Base-by-base conservation (phyloP, 2,329 filamentous ascomycete species). In the Hypoxylon sp. region DNA sequence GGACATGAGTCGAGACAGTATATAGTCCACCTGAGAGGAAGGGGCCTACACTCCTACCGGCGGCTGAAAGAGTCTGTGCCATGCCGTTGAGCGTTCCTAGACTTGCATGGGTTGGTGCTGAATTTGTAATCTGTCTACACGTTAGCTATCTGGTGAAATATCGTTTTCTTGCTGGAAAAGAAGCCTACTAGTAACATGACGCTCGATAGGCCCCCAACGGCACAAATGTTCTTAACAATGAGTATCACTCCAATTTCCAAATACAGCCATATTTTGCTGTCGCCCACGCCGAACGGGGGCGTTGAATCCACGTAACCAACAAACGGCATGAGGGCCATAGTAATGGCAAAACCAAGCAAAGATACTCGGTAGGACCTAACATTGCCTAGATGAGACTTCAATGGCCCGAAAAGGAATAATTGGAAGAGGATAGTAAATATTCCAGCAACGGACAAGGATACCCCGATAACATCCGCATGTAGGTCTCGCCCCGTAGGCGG, bases 31-130 rank as follows among this genome's bases (percentile, higher is more conserved):
- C 96, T 0, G 94, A 96, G 0, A 97, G 83, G 72, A 98, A 94
- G 0, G 96, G 96, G 0, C 96, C 96, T 0, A 94, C 87, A 47
- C 94, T 94, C 66, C 96, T 90, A 8, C 96, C 96, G 0, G 93
- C 93, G 0, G 96, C 96, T 0, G 94, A 97, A 0, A 99, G 88
- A 0, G 94, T 97, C 80, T 99, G 96, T 0, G 96, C 96, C 33
- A 98, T 87, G 9, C 96, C 96, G 76, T 99, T 98, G 26, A 99
- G 85, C 0, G 93, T 94, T 2, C 96, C 96, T 0, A 99, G 87
- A 0, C 93, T 94, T 4, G 92, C 90, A 78, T 95, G 88, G 6
- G 94, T 94, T 0, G 94, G 93, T 0, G 94, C 93, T 0, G 93
- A 97, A 75, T 99, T 99, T 39, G 94, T 98, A 72, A 99, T 94